Evolutionary conservation across 805 yeast species (phyloP).

Genomic region (Yamadazyma endophytica): DNA sequence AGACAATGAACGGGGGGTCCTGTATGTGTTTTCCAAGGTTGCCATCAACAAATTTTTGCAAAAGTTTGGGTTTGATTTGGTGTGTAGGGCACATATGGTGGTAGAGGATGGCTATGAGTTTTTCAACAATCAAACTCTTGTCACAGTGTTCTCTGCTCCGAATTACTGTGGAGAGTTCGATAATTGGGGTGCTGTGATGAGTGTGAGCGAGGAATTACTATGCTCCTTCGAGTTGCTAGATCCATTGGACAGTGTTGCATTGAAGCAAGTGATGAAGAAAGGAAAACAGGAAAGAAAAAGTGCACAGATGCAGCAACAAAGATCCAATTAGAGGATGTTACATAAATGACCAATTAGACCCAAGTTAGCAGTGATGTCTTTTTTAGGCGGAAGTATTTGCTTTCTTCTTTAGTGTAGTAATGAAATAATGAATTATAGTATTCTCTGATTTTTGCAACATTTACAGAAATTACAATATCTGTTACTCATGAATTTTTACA

Average conservation of each 20-base stretch:
- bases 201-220: conserved; percentile 85
- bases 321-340: background rate
- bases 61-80: conserved; percentile 75
- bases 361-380: no score
- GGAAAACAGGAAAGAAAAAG: conserved; percentile 83
- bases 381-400: no score
- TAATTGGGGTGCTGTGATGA: conserved; percentile 93
- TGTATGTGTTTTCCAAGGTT: conserved; percentile 73
- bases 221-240: conserved; percentile 92
- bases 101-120: conserved; percentile 88
- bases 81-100: conserved; percentile 86
- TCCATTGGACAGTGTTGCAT: conserved; percentile 88
- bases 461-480: no score
- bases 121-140: conserved; percentile 68
- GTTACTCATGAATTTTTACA: no score
- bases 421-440: no score
- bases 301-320: conserved; percentile 27
- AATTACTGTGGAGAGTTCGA: conserved; percentile 81
- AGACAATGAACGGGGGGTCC: conserved; percentile 81
- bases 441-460: no score
- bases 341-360: no score
- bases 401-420: no score
- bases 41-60: conserved; percentile 74
- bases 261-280: conserved; percentile 90
- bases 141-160: conserved; percentile 79